These are phyloP conservation scores for Spongiforma sp. DNA, from an alignment of 1,284 basidiomycete genomes.

Conservation along the genomic window DNA sequence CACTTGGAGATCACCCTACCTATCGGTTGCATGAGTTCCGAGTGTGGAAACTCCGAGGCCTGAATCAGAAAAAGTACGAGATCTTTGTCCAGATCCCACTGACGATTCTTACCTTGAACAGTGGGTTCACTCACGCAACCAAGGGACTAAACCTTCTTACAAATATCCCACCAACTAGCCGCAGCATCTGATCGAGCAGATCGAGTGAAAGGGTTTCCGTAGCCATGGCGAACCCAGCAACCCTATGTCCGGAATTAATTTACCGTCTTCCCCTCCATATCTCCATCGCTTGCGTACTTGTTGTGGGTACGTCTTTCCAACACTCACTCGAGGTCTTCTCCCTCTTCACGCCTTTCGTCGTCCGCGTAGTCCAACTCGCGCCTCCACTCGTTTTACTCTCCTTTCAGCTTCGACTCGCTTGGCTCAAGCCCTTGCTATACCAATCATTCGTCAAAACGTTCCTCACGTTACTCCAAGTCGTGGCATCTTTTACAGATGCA, in stretches of 20 bases:
- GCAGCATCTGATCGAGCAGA: background rate
- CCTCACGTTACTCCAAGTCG: constrained; percentile 5
- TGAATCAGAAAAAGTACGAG: too few relatives aligned
- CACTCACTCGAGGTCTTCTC: background rate
- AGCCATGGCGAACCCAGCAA: constrained; percentile 28
- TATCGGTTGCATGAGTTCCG: too few relatives aligned
- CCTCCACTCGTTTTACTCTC: constrained; percentile 26
- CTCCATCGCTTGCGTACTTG: constrained; percentile 7
- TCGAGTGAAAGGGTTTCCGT: constrained; percentile 13
- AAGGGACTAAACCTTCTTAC: constrained; percentile 5
- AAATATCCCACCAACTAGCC: constrained; percentile 6
- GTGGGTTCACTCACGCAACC: too few relatives aligned
- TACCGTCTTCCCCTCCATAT: constrained; percentile 16
- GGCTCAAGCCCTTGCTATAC: constrained; percentile 2
- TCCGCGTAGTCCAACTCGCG: constrained; percentile 8
- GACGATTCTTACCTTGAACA: too few relatives aligned
- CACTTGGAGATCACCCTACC: too few relatives aligned
- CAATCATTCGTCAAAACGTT: background rate
- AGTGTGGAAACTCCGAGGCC: too few relatives aligned
- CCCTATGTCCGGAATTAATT: constrained; percentile 15
- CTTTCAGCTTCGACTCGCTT: constrained; percentile 20
- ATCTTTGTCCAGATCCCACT: too few relatives aligned
- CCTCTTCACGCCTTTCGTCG: constrained; percentile 4
- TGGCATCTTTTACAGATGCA: constrained; percentile 22
- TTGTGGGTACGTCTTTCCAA: constrained; percentile 5